Percentiles rank a stretch among this genome's conserved stretches.
phyloP scores from a whole-genome alignment of 805 yeast genomes.

The Yarrowia sp. region DNA sequence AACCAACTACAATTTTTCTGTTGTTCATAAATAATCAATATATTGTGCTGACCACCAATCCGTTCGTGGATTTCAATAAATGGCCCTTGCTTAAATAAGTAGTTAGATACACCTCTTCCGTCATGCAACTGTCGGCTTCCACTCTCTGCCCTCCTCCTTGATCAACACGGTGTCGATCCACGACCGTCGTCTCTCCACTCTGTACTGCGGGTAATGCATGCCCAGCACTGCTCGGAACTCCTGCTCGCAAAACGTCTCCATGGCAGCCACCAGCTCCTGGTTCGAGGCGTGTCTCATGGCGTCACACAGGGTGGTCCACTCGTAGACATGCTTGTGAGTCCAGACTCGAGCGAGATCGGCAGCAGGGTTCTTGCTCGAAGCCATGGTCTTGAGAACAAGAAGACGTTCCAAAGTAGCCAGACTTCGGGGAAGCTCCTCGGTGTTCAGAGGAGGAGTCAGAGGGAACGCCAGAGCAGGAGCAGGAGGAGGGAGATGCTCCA shows the following conservation, averaged over 20 bases:
- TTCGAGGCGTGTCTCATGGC: not conserved
- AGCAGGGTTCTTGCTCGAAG: constrained; percentile 5
- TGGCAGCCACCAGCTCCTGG: constrained; percentile 1
- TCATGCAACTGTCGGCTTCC: too few species aligned
- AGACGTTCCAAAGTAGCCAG: constrained; percentile 1
- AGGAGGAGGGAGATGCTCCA: constrained; percentile 10
- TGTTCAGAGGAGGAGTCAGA: constrained; percentile 29
- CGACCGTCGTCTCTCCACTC: not conserved
- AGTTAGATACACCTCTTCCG: not conserved
- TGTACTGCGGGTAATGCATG: constrained; percentile 18
- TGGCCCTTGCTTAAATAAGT: constrained; percentile 1
- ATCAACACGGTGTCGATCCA: constrained; percentile 28
- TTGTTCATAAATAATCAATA: constrained; percentile 1
- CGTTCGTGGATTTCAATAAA: constrained; percentile 3
- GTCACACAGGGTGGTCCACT: not conserved
- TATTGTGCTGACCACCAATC: not conserved
- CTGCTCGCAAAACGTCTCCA: constrained; percentile 20
- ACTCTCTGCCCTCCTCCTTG: not conserved
- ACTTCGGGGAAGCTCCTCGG: constrained; percentile 18
- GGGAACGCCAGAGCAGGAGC: constrained; percentile 18
- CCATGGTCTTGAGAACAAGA: constrained; percentile 19
- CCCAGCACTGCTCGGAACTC: constrained; percentile 15
- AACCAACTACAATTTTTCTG: too few species aligned
- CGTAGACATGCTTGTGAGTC: constrained; percentile 11
- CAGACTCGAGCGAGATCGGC: not conserved